A percentile compares a stretch with the other conserved stretches of the same genome.
Conservation (phyloP, 2,329 filamentous ascomycete genomes). For the Epicoccum sorghinum region DNA sequence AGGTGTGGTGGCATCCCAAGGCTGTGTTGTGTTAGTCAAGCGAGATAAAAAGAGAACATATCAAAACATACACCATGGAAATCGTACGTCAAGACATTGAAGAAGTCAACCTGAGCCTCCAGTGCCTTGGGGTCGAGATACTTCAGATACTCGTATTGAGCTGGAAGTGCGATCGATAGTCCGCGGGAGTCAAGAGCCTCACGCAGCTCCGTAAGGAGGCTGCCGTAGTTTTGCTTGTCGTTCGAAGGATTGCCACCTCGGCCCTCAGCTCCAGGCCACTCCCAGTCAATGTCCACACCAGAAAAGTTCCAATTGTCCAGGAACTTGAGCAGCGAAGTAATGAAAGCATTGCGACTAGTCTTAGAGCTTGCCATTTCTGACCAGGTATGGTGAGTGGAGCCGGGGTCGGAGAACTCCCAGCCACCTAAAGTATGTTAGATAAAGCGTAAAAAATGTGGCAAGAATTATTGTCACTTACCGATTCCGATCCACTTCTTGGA, state of each 20-base stretch:
- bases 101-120: constrained; percentile 45
- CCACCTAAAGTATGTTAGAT: constrained; percentile 36
- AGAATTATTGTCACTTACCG: background rate
- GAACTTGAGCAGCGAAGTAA: constrained; percentile 48
- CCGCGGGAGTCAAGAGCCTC: constrained; percentile 25
- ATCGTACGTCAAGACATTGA: constrained; percentile 57
- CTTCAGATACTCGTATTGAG: constrained; percentile 35
- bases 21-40: background rate
- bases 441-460: constrained; percentile 22
- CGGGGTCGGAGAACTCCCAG: constrained; percentile 40
- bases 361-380: constrained; percentile 40
- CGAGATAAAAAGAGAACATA: background rate
- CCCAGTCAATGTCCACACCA: constrained; percentile 56
- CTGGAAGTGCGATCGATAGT: constrained; percentile 34
- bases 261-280: constrained; percentile 41
- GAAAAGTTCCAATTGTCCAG: constrained; percentile 53
- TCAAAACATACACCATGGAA: constrained; percentile 47
- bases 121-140: constrained; percentile 34
- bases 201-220: constrained; percentile 31
- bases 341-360: constrained; percentile 45
- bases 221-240: constrained; percentile 40
- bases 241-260: constrained; percentile 42
- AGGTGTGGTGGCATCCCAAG: constrained; percentile 18
- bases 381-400: constrained; percentile 47
- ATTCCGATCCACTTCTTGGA: constrained; percentile 28